Conservation (phyloP, 768 basidiomycete species). For the Tulasnella sp. region DNA sequence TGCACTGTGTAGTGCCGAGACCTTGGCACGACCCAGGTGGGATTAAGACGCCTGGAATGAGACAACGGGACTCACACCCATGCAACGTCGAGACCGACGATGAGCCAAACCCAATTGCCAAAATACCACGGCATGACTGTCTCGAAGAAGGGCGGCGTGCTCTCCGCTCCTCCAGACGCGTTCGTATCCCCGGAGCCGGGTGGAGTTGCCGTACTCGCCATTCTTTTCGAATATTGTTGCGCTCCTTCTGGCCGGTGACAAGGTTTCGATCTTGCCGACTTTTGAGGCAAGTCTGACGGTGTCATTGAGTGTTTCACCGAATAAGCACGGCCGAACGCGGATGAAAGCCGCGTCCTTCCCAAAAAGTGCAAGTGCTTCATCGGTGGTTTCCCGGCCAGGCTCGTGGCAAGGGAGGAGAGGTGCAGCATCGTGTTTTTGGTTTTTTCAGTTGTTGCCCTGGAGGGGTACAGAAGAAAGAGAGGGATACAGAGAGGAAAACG, state of each 20-base stretch:
- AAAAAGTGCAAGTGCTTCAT: background rate
- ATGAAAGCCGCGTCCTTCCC: background rate
- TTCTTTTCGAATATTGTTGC: background rate
- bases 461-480: background rate
- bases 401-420: background rate
- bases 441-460: background rate
- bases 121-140: slow-evolving; percentile 22
- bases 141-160: background rate
- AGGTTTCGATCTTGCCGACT: background rate
- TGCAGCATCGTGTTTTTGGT: background rate
- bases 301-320: background rate
- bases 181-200: background rate
- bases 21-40: background rate
- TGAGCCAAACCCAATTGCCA: slow-evolving; percentile 13
- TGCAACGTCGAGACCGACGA: slow-evolving; percentile 13
- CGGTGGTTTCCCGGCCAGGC: background rate
- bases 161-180: background rate
- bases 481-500: background rate
- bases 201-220: background rate
- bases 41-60: background rate
- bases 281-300: background rate
- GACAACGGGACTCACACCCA: slow-evolving; percentile 20
- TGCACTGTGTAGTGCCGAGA: background rate
- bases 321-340: background rate
- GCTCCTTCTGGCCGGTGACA: background rate